Evolutionary conservation across 345 rosid genomes (phyloP), one percentile per base, ranked within the genome.

Genomic region (Brassica incana): DNA sequence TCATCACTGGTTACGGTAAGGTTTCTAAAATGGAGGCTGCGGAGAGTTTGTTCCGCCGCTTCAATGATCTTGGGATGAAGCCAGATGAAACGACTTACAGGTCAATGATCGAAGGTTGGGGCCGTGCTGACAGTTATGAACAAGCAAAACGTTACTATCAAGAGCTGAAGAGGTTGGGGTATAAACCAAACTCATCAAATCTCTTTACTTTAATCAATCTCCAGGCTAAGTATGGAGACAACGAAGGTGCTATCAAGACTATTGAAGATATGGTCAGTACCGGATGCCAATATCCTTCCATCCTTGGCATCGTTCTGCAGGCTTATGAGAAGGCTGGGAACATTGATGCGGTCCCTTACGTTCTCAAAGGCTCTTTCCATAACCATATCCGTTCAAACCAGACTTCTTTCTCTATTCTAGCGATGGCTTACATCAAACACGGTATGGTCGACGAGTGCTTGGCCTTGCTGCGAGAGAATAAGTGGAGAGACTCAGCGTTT

Each of bases 71-170:
- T 74, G 97, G 91, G 14, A 74, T 92, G 78, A 84, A 81, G 73
- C 95, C 98, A 11, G 93, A 92, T 86, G 95, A 90, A 74, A 88
- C 97, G 71, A 91, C 88, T 76, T 92, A 87, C 78, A 89, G 97
- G 69, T 90, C 97, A 65, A 92, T 94, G 97, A 83, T 94, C 65
- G 97, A 94, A 87, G 97, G 97, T n/a, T 94, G 97, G 97, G 97
- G 98, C 12, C 89, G 92, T 5, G 82, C 85, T 36, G 87, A 84
- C 54, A 84, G 82, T 80, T 90, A 87, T 20, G 63, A 78, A 33
- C 78, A 86, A 83, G 88, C 89, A 27, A 79, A 81, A 60, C 72
- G 77, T 89, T 86, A 87, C 77, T 91, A 86, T 72, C 76, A 81
- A 77, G 93, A 90, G 82, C 86, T 94, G 74, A 88, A 79, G 81